Percentiles rank a stretch among this genome's conserved stretches.
phyloP scores from a whole-genome alignment of 2,329 filamentous ascomycete genomes.

The Ophiostoma himal-ulmi region DNA sequence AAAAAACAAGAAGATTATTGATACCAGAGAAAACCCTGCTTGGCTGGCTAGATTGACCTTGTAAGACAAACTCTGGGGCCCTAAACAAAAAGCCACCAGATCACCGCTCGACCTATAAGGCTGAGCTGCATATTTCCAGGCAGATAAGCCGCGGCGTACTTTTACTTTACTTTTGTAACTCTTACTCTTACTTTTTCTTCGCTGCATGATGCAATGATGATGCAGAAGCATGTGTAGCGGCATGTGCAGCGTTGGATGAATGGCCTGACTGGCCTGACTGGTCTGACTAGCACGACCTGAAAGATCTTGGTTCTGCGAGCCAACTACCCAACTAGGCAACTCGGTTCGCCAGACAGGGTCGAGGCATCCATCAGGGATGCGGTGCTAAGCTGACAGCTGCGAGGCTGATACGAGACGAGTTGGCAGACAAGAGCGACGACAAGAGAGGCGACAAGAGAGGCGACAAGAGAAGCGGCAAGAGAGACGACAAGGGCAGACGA shows the following conservation, averaged over 20 bases:
- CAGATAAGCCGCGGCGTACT: neutral
- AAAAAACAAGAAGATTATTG: neutral
- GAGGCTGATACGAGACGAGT: neutral
- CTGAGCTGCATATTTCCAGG: neutral
- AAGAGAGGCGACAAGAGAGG: neutral
- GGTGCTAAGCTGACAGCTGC: neutral
- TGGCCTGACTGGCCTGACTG: neutral
- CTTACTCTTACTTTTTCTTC: neutral
- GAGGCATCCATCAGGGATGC: neutral
- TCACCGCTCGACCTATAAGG: neutral
- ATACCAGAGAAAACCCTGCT: neutral
- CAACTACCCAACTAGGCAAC: neutral
- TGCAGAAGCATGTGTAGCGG: neutral
- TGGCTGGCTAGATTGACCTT: neutral
- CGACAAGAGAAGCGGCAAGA: neutral
- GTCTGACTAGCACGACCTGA: too few species aligned
- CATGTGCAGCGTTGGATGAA: neutral
- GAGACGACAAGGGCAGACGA: neutral
- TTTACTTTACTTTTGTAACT: neutral
- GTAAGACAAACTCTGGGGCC: neutral
- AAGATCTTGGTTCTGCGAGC: neutral
- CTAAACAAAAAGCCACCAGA: neutral
- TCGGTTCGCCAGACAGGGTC: neutral
- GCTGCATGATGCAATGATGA: neutral
- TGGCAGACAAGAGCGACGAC: neutral